phyloP scores from a whole-genome alignment of 2,329 filamentous ascomycete species.

The Gaeumannomyces tritici region DNA sequence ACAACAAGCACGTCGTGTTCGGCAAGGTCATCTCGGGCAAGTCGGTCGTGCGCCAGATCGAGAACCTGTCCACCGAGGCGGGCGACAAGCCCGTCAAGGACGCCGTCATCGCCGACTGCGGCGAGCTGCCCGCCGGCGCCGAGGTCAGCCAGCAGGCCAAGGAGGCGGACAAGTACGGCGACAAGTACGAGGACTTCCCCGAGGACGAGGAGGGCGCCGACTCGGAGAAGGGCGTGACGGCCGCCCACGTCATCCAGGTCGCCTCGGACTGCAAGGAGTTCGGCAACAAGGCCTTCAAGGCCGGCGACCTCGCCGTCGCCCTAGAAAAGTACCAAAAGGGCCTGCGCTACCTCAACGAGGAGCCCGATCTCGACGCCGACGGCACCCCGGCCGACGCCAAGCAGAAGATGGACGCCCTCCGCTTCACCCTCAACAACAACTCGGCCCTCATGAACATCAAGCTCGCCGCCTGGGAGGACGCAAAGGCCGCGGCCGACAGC shows the following conservation, averaged over 20 bases:
- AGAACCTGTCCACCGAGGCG: slow-evolving; percentile 66
- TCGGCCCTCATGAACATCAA: slow-evolving; percentile 79
- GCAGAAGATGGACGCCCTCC: slow-evolving; percentile 59
- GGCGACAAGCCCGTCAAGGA: slow-evolving; percentile 72
- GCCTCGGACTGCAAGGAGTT: slow-evolving; percentile 80
- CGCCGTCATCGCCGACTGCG: slow-evolving; percentile 71
- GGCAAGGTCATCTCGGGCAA: slow-evolving; percentile 91
- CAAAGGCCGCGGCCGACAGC: slow-evolving; percentile 57
- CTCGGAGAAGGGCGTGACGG: slow-evolving; percentile 48
- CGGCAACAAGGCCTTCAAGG: slow-evolving; percentile 89
- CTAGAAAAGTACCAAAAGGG: slow-evolving; percentile 94
- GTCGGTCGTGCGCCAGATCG: slow-evolving; percentile 79
- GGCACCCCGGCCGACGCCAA: slow-evolving; percentile 61
- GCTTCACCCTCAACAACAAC: slow-evolving; percentile 84
- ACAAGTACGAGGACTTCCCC: slow-evolving; percentile 91
- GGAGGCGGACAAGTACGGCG: slow-evolving; percentile 69
- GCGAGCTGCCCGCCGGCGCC: slow-evolving; percentile 67
- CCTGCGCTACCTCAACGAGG: slow-evolving; percentile 79
- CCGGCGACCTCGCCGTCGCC: slow-evolving; percentile 56
- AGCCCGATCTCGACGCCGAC: slow-evolving; percentile 54
- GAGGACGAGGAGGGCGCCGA: slow-evolving; percentile 56
- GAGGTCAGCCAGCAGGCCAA: slow-evolving; percentile 57
- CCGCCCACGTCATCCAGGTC: slow-evolving; percentile 64
- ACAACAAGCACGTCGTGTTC: slow-evolving; percentile 92
- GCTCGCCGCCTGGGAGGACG: slow-evolving; percentile 61